Conservation (phyloP, 495 filamentous ascomycete species). For the Aspergillus nanangensis region DNA sequence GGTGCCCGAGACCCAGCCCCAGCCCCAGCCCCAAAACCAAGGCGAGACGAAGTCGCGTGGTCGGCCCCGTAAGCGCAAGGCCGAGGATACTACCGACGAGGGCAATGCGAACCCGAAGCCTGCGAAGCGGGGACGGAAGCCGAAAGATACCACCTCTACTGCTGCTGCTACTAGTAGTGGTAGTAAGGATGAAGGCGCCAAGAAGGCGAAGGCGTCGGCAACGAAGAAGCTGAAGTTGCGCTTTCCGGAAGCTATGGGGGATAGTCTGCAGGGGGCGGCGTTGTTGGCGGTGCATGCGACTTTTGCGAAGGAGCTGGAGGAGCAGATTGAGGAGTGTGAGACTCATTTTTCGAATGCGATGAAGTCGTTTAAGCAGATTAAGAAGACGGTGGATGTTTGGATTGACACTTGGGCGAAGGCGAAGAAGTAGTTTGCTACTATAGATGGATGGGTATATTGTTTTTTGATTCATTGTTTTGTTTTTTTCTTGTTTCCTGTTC, state of each 20-base stretch:
- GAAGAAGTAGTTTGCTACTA: no score
- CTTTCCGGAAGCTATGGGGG: conserved; percentile 2
- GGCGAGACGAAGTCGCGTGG: background rate
- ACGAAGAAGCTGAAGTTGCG: background rate
- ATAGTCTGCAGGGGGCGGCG: conserved; percentile 5
- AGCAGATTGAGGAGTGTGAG: conserved; percentile 13
- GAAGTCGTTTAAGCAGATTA: conserved; percentile 5
- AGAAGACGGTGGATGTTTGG: conserved; percentile 14
- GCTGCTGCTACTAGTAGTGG: no score
- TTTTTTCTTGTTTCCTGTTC: no score
- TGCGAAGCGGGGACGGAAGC: background rate
- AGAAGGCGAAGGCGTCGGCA: background rate
- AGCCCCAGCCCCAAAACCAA: background rate
- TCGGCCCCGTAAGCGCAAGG: conserved; percentile 6
- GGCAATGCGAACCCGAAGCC: background rate
- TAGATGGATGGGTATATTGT: no score
- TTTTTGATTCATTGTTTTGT: no score
- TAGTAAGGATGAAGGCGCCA: no score
- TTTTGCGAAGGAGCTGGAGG: conserved; percentile 11
- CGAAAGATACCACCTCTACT: background rate
- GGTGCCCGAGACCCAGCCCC: no score
- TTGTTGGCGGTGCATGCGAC: conserved; percentile 9
- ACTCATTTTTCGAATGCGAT: conserved; percentile 4
- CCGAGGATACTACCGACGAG: background rate
- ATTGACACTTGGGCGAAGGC: background rate